Base-by-base conservation (phyloP, 768 basidiomycete species). In the Russula emetica region DNA sequence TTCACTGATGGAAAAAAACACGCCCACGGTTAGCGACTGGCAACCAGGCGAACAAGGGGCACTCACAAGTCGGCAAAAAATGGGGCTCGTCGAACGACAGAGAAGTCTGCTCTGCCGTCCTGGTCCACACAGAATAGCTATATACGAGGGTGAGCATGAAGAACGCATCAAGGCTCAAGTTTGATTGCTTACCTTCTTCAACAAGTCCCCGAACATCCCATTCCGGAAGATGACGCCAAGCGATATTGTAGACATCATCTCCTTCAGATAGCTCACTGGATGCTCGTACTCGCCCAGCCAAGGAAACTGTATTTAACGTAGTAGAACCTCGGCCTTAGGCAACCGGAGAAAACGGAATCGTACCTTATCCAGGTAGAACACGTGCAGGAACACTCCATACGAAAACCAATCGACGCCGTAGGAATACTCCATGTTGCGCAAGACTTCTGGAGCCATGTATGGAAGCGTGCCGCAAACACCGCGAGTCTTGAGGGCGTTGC, bases 371-470 rank as follows among this genome's bases (percentile, higher is more conserved):
- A 59, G 24, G 18, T 67, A 51, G 45, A 68, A 55, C 2, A 58
- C 54, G 44, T 68, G 47, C 10, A 68, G 22, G 49, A 67, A 57
- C 14, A 68, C 67, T 2, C 67, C 67, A 49, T 60, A 63, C 20
- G 66, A 55, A 52, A 67, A 68, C 67, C 65, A 68, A 20, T 68
- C 67, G 28, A 61, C 58, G 28, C 53, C 42, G 30, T 52, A 68
- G 13, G 67, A 68, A 22, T 68, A 68, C 22, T 54, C 47, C 55
- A 56, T 45, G 32, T 55, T 36, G 16, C 50, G 26, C 55, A 67
- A 58, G 1, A 68, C 26, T 51, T 68, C 67, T 30, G 67, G 67
- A 6, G 67, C 67, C 65, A 66, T 66, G 20, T 68, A 68, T 20
- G 55, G 58, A 16, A 62, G 49, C 6, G 67, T 66, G 42, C 67